Base-by-base conservation (phyloP, 2,329 filamentous ascomycete species). In the Neobulgaria alba region DNA sequence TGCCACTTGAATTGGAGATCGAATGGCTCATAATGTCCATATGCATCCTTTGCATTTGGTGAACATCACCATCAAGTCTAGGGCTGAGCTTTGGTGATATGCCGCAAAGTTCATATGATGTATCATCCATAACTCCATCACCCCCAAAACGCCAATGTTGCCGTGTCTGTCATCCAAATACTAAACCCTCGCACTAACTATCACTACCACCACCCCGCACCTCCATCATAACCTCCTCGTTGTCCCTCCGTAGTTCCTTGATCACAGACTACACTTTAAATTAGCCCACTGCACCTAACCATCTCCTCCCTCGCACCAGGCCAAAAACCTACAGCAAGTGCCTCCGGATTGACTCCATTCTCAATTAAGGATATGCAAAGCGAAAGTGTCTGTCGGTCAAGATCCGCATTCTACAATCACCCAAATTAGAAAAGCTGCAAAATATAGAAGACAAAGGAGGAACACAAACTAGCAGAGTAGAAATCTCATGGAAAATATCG, bases 361-460 rank as follows among this genome's bases (percentile, higher is more conserved):
- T 98, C 92, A 54, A 98, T 93, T 63, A 98, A 75, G 39, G 88
- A 95, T 45, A 96, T 90, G 64, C 92, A 98, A 48, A 95, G 85
- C 3, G 89, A 95, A 14, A 98, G 71, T 15, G 89, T 88, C 39
- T 88, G 82, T 21, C 90, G 80, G 63, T 95, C 89, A 33, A 98
- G 79, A 50, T 94, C 78, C 47, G 90, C 95, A 66, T 96, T 95
- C 90, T 96, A 45, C 12, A 36, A 14, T 43, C 10, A 40, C 48
- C 35, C 21, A 30, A 33, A 38, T 36, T 37, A 34, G 31, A n/a
- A 26, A 26, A n/a, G 20, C 12, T 21, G 17, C 15, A n/a, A 34
- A 41, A 19, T 21, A 15, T 29, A 7, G 16, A 12, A 21, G 15
- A 26, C n/a, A 18, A 21, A 7, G 29, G 14, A 33, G 21, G n/a